A percentile compares a stretch with the other conserved stretches of the same genome.
Evolutionary conservation across 768 basidiomycete genomes (phyloP).

Genomic region (Floccularia luteovirens): DNA sequence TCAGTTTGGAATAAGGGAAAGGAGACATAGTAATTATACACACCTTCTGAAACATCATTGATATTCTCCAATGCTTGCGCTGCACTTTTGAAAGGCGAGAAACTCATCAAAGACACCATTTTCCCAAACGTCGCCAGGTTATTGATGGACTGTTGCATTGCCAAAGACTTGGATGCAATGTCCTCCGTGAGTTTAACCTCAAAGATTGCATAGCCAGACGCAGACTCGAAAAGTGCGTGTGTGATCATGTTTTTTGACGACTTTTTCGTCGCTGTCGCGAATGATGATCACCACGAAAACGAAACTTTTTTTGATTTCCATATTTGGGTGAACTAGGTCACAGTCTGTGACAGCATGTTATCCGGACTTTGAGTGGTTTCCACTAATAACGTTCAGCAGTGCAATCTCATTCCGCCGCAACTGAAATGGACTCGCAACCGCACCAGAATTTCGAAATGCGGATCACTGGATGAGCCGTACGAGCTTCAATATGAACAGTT

Average conservation of each 20-base stretch:
- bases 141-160: constrained; percentile 79
- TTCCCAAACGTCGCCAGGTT: constrained; percentile 86
- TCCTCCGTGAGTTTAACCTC: constrained; percentile 83
- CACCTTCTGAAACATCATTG: constrained; percentile 95
- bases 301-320: neutral
- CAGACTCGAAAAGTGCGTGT: constrained; percentile 88
- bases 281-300: neutral
- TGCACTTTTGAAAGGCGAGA: constrained; percentile 90
- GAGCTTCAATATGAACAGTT: no score
- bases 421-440: no score
- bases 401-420: no score
- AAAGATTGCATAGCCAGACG: constrained; percentile 92
- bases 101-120: constrained; percentile 87
- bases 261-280: constrained; percentile 18
- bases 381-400: no score
- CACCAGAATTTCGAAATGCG: no score
- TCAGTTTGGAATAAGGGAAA: neutral
- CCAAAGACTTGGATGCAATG: constrained; percentile 71
- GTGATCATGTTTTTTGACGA: constrained; percentile 48
- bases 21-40: constrained; percentile 12
- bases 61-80: constrained; percentile 93
- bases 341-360: no score
- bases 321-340: no score
- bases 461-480: no score
- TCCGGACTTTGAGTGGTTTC: no score